phyloP scores from a whole-genome alignment of 768 basidiomycete species.

The Termitomyces sp. region DNA sequence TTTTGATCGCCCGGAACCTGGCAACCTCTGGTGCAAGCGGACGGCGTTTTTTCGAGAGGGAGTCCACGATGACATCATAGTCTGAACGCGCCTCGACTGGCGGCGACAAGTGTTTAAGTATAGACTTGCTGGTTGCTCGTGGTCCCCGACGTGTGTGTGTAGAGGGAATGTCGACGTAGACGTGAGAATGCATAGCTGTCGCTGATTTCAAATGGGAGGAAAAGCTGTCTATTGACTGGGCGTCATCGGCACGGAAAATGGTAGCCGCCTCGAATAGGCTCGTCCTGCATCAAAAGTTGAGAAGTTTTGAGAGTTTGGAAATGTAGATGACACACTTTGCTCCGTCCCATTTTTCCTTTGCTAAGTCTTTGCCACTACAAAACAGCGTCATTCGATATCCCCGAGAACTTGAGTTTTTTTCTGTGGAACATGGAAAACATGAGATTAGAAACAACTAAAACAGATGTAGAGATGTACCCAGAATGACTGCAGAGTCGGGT shows the following conservation, averaged over 20 bases:
- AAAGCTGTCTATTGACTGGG: constrained; percentile 52
- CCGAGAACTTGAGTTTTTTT: constrained; percentile 63
- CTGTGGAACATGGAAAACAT: constrained; percentile 29
- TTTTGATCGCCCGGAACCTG: constrained; percentile 75
- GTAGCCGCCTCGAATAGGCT: constrained; percentile 57
- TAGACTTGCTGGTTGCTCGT: constrained; percentile 40
- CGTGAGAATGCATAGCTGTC: constrained; percentile 41
- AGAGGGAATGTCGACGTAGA: constrained; percentile 50
- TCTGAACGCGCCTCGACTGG: constrained; percentile 34
- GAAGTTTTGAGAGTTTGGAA: neutral
- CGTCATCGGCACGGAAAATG: constrained; percentile 80
- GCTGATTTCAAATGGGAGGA: constrained; percentile 55
- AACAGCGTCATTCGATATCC: constrained; percentile 91
- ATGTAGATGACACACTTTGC: constrained; percentile 43
- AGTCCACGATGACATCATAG: constrained; percentile 53
- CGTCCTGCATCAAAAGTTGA: constrained; percentile 38
- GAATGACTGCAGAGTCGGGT: constrained; percentile 83
- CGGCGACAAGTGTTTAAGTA: constrained; percentile 50
- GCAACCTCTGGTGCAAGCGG: constrained; percentile 70
- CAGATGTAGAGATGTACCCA: constrained; percentile 47
- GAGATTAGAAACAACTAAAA: constrained; percentile 1
- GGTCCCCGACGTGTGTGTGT: constrained; percentile 32
- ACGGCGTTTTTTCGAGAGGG: constrained; percentile 41
- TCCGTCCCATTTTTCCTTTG: constrained; percentile 92
- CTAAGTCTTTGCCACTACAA: constrained; percentile 65